A percentile compares a stretch with the other conserved stretches of the same genome.
Conservation (phyloP, 352 stramenopile genomes). For the Thraustochytrium striatum region DNA sequence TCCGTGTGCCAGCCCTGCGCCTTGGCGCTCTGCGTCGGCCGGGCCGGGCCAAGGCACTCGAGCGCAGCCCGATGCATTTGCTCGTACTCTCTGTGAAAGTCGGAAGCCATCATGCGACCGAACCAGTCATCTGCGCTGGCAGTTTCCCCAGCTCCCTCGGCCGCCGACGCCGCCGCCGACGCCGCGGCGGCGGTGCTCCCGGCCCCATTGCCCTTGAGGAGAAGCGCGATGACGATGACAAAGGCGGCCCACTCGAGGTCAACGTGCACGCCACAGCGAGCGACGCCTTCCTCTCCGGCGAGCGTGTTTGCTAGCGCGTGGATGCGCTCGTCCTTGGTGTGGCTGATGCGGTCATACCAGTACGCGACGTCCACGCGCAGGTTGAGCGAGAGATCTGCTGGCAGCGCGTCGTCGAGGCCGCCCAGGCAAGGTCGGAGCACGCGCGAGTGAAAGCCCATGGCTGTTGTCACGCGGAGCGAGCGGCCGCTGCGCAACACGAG, state of each 20-base stretch:
- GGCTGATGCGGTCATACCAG: constrained; percentile 14
- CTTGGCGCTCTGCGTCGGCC: background rate
- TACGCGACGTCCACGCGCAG: constrained; percentile 28
- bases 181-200: background rate
- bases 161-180: background rate
- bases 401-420: constrained; percentile 16
- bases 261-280: background rate
- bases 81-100: constrained; percentile 24
- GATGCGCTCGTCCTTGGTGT: background rate
- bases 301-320: background rate
- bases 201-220: constrained; percentile 14
- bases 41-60: background rate
- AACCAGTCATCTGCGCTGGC: background rate
- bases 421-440: constrained; percentile 25
- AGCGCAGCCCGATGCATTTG: background rate
- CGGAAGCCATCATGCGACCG: constrained; percentile 23
- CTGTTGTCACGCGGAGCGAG: constrained; percentile 10
- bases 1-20: background rate
- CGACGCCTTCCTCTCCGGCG: constrained; percentile 9
- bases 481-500: constrained; percentile 18
- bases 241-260: constrained; percentile 43
- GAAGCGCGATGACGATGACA: background rate
- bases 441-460: constrained; percentile 34
- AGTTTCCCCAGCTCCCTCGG: background rate
- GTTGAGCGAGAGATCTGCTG: background rate